Evolutionary conservation across 176 grass and related monocot species (phyloP), one percentile per base, ranked within the genome.

Genomic region (Triticum urartu): DNA sequence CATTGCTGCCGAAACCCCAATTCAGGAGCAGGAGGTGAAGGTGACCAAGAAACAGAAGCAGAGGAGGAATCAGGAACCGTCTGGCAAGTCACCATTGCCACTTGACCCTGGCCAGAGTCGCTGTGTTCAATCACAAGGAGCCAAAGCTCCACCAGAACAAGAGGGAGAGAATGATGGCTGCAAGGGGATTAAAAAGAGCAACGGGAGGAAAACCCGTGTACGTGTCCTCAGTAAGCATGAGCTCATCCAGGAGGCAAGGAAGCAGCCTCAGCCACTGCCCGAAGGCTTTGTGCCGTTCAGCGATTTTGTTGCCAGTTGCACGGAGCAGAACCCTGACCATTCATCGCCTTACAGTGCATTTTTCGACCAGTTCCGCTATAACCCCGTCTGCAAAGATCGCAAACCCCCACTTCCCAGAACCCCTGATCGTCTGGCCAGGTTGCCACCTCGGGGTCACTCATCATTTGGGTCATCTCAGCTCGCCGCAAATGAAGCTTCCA

Each of bases 321-420:
- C 70, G 1, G 67, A 79, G 35, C 66, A 74, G 7, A 61, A 85
- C 4, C 2, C 75, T 32, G 71, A 79, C 18, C 13, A 85, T 75
- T 67, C 68, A 15, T 56, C 77, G 0, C 77, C 68, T 60, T 75
- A 14, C 6, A 78, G 33, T 6, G 82, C 82, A 66, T 89, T 89
- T 7, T 89, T 89, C 9, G 77, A 80, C 45, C 82, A 85, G 6
- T 89, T 85, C 82, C 5, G 59, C 82, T 89, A 89, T 70, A 60
- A 47, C 33, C 60, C 82, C 43, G 69, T 32, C 11, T 59, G 2
- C 43, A 12, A 6, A 64, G 18, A 40, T 28, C 32, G 11, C 59
- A 80, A 42, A 30, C 45, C 32, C 20, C 15, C 3, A n/a, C 32
- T 59, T 75, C 77, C 58, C 6, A 75, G 21, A 67, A 66, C 43